Base-by-base conservation (phyloP, 345 rosid species). In the Brassica carinata region DNA sequence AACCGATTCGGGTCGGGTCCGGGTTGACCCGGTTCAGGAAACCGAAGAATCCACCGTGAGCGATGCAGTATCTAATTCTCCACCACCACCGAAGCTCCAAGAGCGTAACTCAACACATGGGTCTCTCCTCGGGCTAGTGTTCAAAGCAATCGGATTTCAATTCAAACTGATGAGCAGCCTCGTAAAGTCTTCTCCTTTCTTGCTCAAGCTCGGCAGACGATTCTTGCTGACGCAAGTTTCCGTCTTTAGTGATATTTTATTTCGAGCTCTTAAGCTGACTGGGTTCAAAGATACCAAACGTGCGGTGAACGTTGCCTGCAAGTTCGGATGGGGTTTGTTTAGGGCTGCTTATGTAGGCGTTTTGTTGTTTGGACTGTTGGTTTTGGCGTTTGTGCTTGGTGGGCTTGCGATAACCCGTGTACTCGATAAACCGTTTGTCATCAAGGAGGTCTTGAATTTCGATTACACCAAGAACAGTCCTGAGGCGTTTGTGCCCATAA, bases 101-200 rank as follows among this genome's bases (percentile, higher is more conserved):
- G 92, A 82, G 6, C 43, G 79, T 3, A 26, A 67, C 11, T 45
- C 79, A 15, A 48, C 85, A 53, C 81, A 82, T 81, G 64, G 43
- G 72, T 81, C 84, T 19, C 84, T 86, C 67, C 85, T 89, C 45
- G 79, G 73, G 1, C 67, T 93, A 76, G 68, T 91, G 76, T 85
- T 88, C 72, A 89, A 89, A 87, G 94, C 94, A 62, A 79, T 91
- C 73, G 87, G 83, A 29, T 87, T 93, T 80, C 94, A 93, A 77
- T 23, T 93, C 40, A 83, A 72, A 83, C 77, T 91, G 75, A 31
- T 91, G 38, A 27, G 88, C 61, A 77, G 77, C 77, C 82, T 88
- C 36, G 0, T 95, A 36, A 83, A 77, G 6, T 80, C 84, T 48
- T 93, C 99, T 17, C 4, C 87, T 34, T 86, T 79, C 76, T 79